phyloP scores from a whole-genome alignment of 2,329 filamentous ascomycete genomes.

The Pleoardoris graminearum region DNA sequence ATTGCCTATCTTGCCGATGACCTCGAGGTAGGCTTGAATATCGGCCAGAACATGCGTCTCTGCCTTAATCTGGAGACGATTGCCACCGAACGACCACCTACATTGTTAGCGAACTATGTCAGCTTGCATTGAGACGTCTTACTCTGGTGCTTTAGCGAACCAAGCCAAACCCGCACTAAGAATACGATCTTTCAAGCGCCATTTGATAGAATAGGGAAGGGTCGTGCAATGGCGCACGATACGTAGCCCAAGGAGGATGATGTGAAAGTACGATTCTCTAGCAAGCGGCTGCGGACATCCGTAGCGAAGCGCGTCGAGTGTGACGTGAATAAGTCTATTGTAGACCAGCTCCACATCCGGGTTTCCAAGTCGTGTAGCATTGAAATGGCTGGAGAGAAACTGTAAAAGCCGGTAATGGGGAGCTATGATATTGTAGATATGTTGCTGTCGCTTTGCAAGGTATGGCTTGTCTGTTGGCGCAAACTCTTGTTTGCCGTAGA shows the following conservation, averaged over 20 bases:
- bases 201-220: slow-evolving; percentile 67
- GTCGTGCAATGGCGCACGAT: slow-evolving; percentile 73
- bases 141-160: slow-evolving; percentile 79
- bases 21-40: slow-evolving; percentile 68
- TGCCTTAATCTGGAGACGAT: slow-evolving; percentile 88
- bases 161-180: slow-evolving; percentile 84
- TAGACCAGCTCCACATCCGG: slow-evolving; percentile 81
- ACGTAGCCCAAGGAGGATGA: slow-evolving; percentile 79
- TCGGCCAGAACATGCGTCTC: slow-evolving; percentile 82
- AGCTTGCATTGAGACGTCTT: slow-evolving; percentile 19
- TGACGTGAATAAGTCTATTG: slow-evolving; percentile 76
- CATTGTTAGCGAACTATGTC: slow-evolving; percentile 16
- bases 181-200: slow-evolving; percentile 86
- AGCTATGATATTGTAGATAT: slow-evolving; percentile 78
- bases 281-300: slow-evolving; percentile 81
- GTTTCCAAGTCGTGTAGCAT: slow-evolving; percentile 84
- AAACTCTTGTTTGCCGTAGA: slow-evolving; percentile 89
- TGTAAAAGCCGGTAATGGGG: slow-evolving; percentile 85
- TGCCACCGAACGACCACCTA: slow-evolving; percentile 93
- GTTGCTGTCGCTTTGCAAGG: slow-evolving; percentile 74
- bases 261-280: slow-evolving; percentile 87
- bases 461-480: slow-evolving; percentile 82
- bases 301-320: slow-evolving; percentile 67
- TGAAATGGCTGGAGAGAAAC: slow-evolving; percentile 93
- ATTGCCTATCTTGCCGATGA: slow-evolving; percentile 63